Percentiles rank a stretch among this genome's conserved stretches.
These are phyloP conservation scores for Setaria viridis DNA, from an alignment of 202 grass and related monocot species.

Conservation along the genomic window DNA sequence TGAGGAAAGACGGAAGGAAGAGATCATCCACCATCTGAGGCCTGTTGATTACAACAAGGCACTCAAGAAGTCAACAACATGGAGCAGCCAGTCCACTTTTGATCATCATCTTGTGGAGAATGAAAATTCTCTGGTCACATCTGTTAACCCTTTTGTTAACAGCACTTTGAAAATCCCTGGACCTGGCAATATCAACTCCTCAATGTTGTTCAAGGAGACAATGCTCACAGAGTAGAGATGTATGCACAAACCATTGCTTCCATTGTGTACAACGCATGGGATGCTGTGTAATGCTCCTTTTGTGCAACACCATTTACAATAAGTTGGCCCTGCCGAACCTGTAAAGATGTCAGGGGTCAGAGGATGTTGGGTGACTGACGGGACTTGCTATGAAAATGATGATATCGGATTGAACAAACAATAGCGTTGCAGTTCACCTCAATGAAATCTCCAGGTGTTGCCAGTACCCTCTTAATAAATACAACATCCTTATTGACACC, in stretches of 20 bases:
- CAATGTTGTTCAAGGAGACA: constrained; percentile 74
- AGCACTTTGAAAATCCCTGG: constrained; percentile 49
- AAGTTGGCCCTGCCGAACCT: constrained; percentile 60
- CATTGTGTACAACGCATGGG: constrained; percentile 45
- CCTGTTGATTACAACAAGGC: constrained; percentile 42
- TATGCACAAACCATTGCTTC: constrained; percentile 59
- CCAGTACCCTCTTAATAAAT: constrained; percentile 65
- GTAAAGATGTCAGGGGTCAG: constrained; percentile 13
- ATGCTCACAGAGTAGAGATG: constrained; percentile 45
- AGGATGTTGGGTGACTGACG: not conserved
- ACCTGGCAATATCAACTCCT: constrained; percentile 78
- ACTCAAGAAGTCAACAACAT: constrained; percentile 78
- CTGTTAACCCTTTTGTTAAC: constrained; percentile 49
- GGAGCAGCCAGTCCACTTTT: constrained; percentile 70
- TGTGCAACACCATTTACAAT: constrained; percentile 60
- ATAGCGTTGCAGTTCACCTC: constrained; percentile 45
- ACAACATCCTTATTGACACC: constrained; percentile 60
- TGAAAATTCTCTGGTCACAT: constrained; percentile 33
- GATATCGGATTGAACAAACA: not conserved
- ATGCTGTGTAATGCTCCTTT: constrained; percentile 46
- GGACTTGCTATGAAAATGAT: not conserved
- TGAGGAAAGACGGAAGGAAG: constrained; percentile 25
- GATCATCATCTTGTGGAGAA: constrained; percentile 43
- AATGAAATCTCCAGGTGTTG: constrained; percentile 63
- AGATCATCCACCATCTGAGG: constrained; percentile 69